Conservation (phyloP, 2,329 filamentous ascomycete genomes). For the Aspergillus arachidicola region DNA sequence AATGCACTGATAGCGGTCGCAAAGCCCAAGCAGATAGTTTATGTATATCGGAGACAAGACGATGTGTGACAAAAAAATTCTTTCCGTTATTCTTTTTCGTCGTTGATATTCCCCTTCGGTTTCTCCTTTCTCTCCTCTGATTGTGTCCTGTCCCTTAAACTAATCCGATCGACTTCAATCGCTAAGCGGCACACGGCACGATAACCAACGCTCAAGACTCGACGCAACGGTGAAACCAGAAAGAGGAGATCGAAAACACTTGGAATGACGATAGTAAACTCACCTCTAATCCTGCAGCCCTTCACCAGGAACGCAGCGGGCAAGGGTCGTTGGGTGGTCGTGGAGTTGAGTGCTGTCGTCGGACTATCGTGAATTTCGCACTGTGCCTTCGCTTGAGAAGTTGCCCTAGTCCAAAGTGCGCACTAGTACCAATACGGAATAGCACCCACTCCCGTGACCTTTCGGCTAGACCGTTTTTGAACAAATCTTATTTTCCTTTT, state of each 20-base stretch:
- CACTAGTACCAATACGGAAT: conserved; percentile 32
- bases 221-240: conserved; percentile 24
- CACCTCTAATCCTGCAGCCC: conserved; percentile 49
- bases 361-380: conserved; percentile 46
- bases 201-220: conserved; percentile 3
- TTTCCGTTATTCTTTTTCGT: background rate
- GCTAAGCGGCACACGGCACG: conserved; percentile 2
- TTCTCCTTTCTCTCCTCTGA: conserved; percentile 3
- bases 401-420: conserved; percentile 42
- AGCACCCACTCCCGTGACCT: conserved; percentile 28
- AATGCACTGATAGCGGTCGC: background rate
- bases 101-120: background rate
- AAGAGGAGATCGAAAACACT: conserved; percentile 22
- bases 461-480: conserved; percentile 11
- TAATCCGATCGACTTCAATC: conserved; percentile 2
- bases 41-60: background rate
- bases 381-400: conserved; percentile 48
- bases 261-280: conserved; percentile 29
- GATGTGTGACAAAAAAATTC: background rate
- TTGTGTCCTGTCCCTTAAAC: background rate
- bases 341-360: conserved; percentile 43
- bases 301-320: conserved; percentile 48
- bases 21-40: background rate
- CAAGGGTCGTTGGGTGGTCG: conserved; percentile 45
- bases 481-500: background rate